Evolutionary conservation across 768 basidiomycete genomes (phyloP).

Genomic region (Naganishia vishniacii): DNA sequence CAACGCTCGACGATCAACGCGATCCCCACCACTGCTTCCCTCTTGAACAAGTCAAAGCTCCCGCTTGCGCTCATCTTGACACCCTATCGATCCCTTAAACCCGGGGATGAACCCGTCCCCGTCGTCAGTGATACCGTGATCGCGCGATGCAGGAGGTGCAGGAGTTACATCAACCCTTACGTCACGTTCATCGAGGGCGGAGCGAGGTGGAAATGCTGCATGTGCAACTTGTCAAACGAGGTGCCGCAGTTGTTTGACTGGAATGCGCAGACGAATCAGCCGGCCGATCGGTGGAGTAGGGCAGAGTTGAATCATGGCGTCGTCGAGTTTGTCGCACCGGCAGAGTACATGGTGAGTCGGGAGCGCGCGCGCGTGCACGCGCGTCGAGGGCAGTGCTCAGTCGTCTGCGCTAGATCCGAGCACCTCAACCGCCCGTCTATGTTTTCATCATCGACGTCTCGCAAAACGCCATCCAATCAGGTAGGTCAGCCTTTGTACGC

Average conservation of each 20-base stretch:
- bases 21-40: slow-evolving; percentile 82
- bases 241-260: slow-evolving; percentile 98
- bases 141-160: slow-evolving; percentile 88
- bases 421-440: slow-evolving; percentile 95
- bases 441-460: slow-evolving; percentile 96
- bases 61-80: slow-evolving; percentile 84
- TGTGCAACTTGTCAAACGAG: slow-evolving; percentile 98
- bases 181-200: slow-evolving; percentile 98
- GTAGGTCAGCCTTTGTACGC: slow-evolving; percentile 49
- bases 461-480: slow-evolving; percentile 81
- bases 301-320: slow-evolving; percentile 86
- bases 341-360: slow-evolving; percentile 84
- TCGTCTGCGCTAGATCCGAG: slow-evolving; percentile 56
- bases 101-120: slow-evolving; percentile 71
- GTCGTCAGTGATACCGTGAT: slow-evolving; percentile 89
- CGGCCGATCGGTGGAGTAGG: slow-evolving; percentile 89
- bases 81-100: slow-evolving; percentile 76
- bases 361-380: not conserved
- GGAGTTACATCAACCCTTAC: slow-evolving; percentile 95
- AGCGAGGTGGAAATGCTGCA: slow-evolving; percentile 98
- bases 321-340: slow-evolving; percentile 96
- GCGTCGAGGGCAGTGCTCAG: not conserved
- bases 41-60: slow-evolving; percentile 81
- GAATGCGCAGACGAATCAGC: slow-evolving; percentile 88
- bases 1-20: slow-evolving; percentile 85